Base-by-base conservation (phyloP, 371 early-diverging fungal species). In the Amoeboaphelidium protococcarum region DNA sequence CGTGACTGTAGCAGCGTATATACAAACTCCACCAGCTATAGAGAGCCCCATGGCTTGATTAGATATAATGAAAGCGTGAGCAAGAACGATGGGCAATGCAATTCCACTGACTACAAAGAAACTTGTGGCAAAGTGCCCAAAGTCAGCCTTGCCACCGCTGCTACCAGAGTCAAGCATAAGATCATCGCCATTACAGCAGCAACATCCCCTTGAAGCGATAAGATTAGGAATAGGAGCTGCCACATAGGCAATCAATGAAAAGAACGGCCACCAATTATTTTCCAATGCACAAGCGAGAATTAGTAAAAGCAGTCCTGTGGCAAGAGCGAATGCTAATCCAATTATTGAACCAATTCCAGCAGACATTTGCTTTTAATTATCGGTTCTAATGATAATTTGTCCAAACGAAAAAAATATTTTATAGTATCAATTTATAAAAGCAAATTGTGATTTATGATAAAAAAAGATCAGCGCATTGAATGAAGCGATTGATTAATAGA, bases 241-340 rank as follows among this genome's bases (percentile, higher is more conserved):
- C 16, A 31, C 6, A 16, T 10, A 31, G 6, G 37, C 10, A 31
- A 31, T 31, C 10, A 31, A 16, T 31, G 37, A 84, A 24, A 82
- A 65, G 27, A 88, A 65, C 13, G 91, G 89, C 67, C 80, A 75
- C 89, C 89, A 90, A 59, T 86, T 88, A 55, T 85, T 72, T 58
- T 78, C 84, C 40, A 88, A 69, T 20, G 91, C 91, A 55, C 87
- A 90, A 2, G 88, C 84, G 50, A 90, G 68, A 56, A 88, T 84
- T 45, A 82, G 82, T 23, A 83, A 67, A 46, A 90, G 65, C 52
- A 87, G 82, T 37, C 91, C 91, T 46, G 72, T 64, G 26, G 88
- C 85, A 27, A 90, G 65, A 46, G 76, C 76, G 63, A 85, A 79
- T 23, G 84, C 78, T 52, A 85, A 65, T 37, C 69, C 73, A 53